These are phyloP conservation scores for Lenzites betulinus DNA, from an alignment of 768 basidiomycete species.

Conservation along the genomic window DNA sequence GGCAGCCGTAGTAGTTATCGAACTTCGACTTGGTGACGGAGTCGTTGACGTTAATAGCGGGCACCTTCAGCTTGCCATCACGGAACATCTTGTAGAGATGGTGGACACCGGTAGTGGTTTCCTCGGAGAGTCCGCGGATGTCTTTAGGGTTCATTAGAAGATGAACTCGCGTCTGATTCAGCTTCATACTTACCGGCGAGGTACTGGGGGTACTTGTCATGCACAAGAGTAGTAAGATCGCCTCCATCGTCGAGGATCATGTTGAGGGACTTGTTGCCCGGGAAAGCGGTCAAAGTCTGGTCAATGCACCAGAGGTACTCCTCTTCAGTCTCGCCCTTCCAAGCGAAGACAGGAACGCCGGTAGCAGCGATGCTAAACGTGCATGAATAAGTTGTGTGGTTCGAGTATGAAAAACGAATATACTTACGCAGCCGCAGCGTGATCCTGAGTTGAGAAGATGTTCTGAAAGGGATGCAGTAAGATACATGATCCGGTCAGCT, in stretches of 20 bases:
- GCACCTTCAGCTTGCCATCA: constrained; percentile 93
- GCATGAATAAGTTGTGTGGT: neutral
- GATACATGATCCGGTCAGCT: neutral
- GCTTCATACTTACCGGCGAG: constrained; percentile 54
- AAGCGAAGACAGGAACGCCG: constrained; percentile 97
- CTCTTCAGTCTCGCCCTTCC: constrained; percentile 99
- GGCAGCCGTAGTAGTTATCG: constrained; percentile 98
- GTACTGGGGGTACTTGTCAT: constrained; percentile 94
- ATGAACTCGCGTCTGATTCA: neutral
- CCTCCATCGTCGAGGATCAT: constrained; percentile 99
- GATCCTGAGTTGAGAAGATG: constrained; percentile 99
- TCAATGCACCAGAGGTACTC: constrained; percentile 99
- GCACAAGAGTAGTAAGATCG: constrained; percentile 92
- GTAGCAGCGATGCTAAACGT: constrained; percentile 88
- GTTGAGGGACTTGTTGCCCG: constrained; percentile 82
- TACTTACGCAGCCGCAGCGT: constrained; percentile 93
- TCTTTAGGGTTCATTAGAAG: constrained; percentile 43
- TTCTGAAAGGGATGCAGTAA: constrained; percentile 54
- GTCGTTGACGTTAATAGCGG: constrained; percentile 99
- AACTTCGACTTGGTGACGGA: constrained; percentile 99
- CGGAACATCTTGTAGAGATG: constrained; percentile 98
- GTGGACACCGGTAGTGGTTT: constrained; percentile 99
- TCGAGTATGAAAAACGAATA: neutral
- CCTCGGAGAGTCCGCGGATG: constrained; percentile 94
- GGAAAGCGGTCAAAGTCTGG: constrained; percentile 90